Evolutionary conservation across 768 basidiomycete species (phyloP), one percentile per base, ranked within the genome.

Genomic region (Tephrocybe sp.): DNA sequence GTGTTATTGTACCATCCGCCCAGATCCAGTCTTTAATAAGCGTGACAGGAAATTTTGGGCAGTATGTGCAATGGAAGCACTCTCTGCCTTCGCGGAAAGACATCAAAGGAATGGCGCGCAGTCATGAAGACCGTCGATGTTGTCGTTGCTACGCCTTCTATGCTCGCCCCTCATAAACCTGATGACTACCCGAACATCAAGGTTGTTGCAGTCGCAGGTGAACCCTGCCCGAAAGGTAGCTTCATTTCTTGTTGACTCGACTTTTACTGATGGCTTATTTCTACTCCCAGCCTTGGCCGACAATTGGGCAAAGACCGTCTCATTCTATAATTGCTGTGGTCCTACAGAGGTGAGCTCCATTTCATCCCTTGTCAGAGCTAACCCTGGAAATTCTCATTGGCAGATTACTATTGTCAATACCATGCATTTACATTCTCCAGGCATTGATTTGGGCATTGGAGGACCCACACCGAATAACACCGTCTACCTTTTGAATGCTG

Each of bases 401-500:
- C 47, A 77, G 74, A 74, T 76, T 22, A 77, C 78, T 1, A 79
- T 82, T 50, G 73, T 77, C 13, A 82, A 80, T 54, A 82, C 79
- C 8, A 70, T 75, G 53, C 75, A 77, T 19, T 66, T 65, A 1
- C 78, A 79, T 60, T 55, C 56, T 12, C 56, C 69, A 0, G 74
- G 72, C 2, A 54, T 64, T n/a, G 60, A 64, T n/a, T 51, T 78
- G 10, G 71, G 71, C 42, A 79, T 80, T 36, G 78, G 79, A 1
- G 63, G 60, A 8, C 78, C 78, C 3, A 76, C 71, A 3, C 78
- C 78, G 7, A 81, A 81, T 59, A 81, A 74, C 45, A 72, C 60
- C 10, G 66, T 71, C 3, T 70, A 70, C 52, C 50, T 70, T 17
- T 54, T 70, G n/a, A 68, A 70, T 64, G 51, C 79, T 66, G 46